Evolutionary conservation across 495 filamentous ascomycete species (phyloP).

Genomic region (Haplographium delicatum): DNA sequence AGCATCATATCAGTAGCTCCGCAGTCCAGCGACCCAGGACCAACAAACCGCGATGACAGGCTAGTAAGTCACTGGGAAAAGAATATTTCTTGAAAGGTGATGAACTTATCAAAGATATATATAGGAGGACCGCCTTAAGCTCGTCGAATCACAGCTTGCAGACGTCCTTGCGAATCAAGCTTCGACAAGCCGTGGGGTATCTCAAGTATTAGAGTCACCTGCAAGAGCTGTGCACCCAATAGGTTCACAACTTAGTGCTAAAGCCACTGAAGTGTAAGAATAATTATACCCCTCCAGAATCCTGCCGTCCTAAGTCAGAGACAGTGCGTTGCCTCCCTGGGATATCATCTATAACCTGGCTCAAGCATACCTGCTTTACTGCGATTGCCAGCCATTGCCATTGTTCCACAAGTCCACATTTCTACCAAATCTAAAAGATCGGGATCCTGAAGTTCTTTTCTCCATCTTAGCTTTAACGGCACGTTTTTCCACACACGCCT

Average conservation of each 20-base stretch:
- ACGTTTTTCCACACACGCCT: constrained; percentile 30
- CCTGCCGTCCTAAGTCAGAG: too few species aligned
- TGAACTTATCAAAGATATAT: neutral
- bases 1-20: neutral
- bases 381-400: constrained; percentile 43
- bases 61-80: constrained; percentile 4
- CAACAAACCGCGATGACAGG: neutral
- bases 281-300: too few species aligned
- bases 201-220: constrained; percentile 14
- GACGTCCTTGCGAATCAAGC: constrained; percentile 28
- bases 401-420: constrained; percentile 38
- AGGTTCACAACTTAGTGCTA: neutral
- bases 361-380: constrained; percentile 38
- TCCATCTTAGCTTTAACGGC: constrained; percentile 35
- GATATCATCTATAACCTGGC: constrained; percentile 34
- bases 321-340: constrained; percentile 32
- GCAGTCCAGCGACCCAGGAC: neutral
- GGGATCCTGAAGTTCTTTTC: constrained; percentile 39
- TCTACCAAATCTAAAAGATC: constrained; percentile 29
- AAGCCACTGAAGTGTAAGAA: neutral
- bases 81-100: too few species aligned
- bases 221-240: neutral
- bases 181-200: neutral
- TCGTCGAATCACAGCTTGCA: constrained; percentile 36
- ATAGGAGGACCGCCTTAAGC: constrained; percentile 38